Evolutionary conservation across 2,329 filamentous ascomycete genomes (phyloP), one percentile per base, ranked within the genome.

Genomic region (Diaporthe sp.): DNA sequence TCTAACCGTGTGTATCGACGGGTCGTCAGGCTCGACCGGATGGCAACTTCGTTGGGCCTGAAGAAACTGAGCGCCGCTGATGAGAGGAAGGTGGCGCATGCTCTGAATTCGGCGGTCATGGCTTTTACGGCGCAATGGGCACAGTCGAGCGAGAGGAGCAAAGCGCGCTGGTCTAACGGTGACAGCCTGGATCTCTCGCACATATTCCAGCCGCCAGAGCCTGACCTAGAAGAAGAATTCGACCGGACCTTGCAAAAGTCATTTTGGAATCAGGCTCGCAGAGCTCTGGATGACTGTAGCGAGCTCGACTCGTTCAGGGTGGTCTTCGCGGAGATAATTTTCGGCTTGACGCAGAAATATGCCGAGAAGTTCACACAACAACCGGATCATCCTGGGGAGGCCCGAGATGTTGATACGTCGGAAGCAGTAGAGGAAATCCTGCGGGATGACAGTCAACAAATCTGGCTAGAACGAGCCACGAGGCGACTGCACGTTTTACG

Each of bases 121-220:
- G 86, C 88, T 0, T 90, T 90, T 79, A 87, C 88, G 5, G 86
- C 88, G 0, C 88, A 90, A 77, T 89, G 88, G 86, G 82, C 85
- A 0, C 85, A 87, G 63, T 81, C 81, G 6, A 85, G 84, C 34
- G 78, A 75, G 17, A 79, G 83, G 44, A 75, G 75, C 70, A 77
- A 75, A 42, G 80, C 78, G 1, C 63, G 61, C 44, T 76, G 73
- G 73, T 37, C 63, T 6, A 8, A 37, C 5, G 44, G 25, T 20
- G 25, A 55, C 49, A 44, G 53, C 17, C 28, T 37, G 34, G 20
- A 63, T 15, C 34, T 28, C 7, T 31, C 47, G 12, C 42, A 65
- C n/a, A 25, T 55, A 13, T 55, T 68, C 44, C 58, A 47, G 20
- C 58, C 53, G 28, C 67, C 60, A 13, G 72, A 75, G 25, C 31